These are phyloP conservation scores for Jimgerdemannia flammicorona DNA, from an alignment of 192 early-diverging fungal genomes.

Conservation along the genomic window DNA sequence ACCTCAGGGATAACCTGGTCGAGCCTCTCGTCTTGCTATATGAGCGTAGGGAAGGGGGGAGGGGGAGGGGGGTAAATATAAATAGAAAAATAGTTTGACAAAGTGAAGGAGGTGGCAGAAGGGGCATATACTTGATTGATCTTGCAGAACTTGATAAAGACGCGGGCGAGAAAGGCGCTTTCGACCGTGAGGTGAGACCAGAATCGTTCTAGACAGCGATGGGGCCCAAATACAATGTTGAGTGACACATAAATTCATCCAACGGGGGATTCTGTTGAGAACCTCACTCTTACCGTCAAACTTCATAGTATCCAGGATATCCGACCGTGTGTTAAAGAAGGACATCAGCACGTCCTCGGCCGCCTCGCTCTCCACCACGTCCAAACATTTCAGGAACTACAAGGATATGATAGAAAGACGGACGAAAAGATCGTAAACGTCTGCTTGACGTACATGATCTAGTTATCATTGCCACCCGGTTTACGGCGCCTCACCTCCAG, in stretches of 20 bases:
- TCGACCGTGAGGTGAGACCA: conserved; percentile 54
- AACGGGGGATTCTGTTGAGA: neutral
- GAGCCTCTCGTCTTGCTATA: conserved; percentile 55
- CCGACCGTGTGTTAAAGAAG: conserved; percentile 59
- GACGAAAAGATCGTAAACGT: too few relatives aligned
- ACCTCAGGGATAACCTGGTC: conserved; percentile 71
- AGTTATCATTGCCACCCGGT: too few relatives aligned
- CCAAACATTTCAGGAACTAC: conserved; percentile 61
- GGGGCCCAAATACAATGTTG: neutral
- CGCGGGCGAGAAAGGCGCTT: conserved; percentile 40
- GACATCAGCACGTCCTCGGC: conserved; percentile 61
- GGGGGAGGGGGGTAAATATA: conserved; percentile 23
- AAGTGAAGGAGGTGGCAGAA: neutral
- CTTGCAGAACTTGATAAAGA: conserved; percentile 39
- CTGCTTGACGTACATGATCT: too few relatives aligned
- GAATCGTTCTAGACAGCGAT: conserved; percentile 36
- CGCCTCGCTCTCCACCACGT: conserved; percentile 65
- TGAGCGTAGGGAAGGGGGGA: neutral
- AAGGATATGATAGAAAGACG: neutral
- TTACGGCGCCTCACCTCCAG: conserved; percentile 40
- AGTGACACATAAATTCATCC: neutral
- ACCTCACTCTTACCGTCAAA: conserved; percentile 44
- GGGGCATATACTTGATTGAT: conserved; percentile 23
- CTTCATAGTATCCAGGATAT: conserved; percentile 57
- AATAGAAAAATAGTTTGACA: neutral